Base-by-base conservation (phyloP, 2,329 filamentous ascomycete species). In the Waltergamsia citrina region DNA sequence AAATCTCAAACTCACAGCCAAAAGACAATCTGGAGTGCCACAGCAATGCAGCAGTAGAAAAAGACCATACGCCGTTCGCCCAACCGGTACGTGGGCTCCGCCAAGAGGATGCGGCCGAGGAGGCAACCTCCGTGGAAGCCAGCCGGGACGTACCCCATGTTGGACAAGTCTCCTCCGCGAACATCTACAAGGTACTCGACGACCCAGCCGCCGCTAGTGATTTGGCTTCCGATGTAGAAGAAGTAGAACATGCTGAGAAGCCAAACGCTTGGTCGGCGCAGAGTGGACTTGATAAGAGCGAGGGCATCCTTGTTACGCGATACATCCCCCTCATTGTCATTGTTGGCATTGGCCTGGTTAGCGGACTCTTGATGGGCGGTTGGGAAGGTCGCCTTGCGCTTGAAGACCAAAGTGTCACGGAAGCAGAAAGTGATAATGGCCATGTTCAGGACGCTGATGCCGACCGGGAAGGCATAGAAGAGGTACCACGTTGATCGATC, bases 171-270 rank as follows among this genome's bases (percentile, higher is more conserved):
- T 1, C 74, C 75, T 3, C 68, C 56, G 0, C 76, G 69, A n/a
- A 74, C 71, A 3, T 65, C 62, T 6, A 79, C 69, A 4, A 81
- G 61, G 36, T 75, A 81, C 41, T 79, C 73, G 3, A 81, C 75
- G 0, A 80, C 67, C 77, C 75, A 81, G 2, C 77, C 74, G 38
- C 57, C 51, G 0, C 72, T 67, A 0, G 75, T 80, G 3, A 76
- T 63, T 2, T 47, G 49, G 0, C 64, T 67, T 0, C 77, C 76
- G 0, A 81, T 56, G 33, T 71, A 70, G 48, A 79, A 78, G 53
- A 80, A 80, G 54, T 73, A 81, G 49, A 77, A 80, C 3, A 76
- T 35, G 32, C 73, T 74, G 3, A 81, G 46, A 0, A 76, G 48
- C 70, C 74, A 80, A 4, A 81, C 54, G 4, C 59, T 60, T 12